Base-by-base conservation (phyloP, 2,329 filamentous ascomycete genomes). In the Zasmidium angulare region DNA sequence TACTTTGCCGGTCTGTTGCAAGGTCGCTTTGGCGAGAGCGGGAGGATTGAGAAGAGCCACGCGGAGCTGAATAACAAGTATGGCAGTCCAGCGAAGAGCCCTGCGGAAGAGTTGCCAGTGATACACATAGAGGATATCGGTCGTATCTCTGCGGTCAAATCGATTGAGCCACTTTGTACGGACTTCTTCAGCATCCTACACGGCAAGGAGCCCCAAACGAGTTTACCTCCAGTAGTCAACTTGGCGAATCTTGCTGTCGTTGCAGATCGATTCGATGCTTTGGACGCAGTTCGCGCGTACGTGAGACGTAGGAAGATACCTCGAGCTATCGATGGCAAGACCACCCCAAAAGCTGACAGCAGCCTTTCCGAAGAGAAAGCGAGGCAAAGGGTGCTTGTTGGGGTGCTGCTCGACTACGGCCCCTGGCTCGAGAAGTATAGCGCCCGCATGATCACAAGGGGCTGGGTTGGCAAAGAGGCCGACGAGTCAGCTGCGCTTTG, bases 231-330 rank as follows among this genome's bases (percentile, higher is more conserved):
- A 17, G 81, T 90, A 63, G 75, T 83, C 6, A 88, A 88, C 64
- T 78, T 89, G 11, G 84, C 86, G 14, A 88, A 87, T 1, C 76
- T 92, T 46, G 85, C 87, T 46, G 82, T 91, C 53, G 82, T 90
- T 57, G 88, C 89, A 10, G 89, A 92, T 72, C 84, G 88, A 48
- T 92, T 91, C 73, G 87, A 89, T 74, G 88, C 87, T 60, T 75
- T 85, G 1, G 72, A 78, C 2, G 71, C 78, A 11, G 79, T 91
- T 1, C 78, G 82, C 9, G 77, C 77, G 50, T 84, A 85, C 63
- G 72, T 88, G 19, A 79, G 78, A 50, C 72, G 71, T 53, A 78
- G 75, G 67, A 79, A 77, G 64, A 72, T 76, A 24, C 60, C 79
- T 20, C 70, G 75, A 36, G 60, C 72, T 19, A 69, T 80, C 4